Conservation (phyloP, 129 eudicot species). For the Erigeron canadensis region DNA sequence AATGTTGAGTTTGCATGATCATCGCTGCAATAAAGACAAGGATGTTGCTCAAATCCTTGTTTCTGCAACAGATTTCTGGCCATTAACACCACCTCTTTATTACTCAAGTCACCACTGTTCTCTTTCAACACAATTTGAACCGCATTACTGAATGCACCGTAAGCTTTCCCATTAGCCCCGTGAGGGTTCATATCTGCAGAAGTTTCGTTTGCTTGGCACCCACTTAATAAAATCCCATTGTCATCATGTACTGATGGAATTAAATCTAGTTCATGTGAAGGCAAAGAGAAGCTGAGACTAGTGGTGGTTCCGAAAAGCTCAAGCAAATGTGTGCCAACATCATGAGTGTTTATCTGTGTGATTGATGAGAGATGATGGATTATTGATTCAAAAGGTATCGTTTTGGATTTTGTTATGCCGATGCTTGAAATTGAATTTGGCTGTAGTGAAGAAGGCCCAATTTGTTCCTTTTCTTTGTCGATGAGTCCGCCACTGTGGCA, state of each 20-base stretch:
- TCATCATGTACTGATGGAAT: slow-evolving; percentile 45
- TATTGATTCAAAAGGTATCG: slow-evolving; percentile 54
- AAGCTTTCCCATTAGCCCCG: slow-evolving; percentile 46
- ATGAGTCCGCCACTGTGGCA: slow-evolving; percentile 96
- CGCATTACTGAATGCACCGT: slow-evolving; percentile 86
- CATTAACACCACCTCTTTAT: slow-evolving; percentile 55
- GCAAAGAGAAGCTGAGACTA: slow-evolving; percentile 42
- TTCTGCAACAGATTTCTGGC: slow-evolving; percentile 52
- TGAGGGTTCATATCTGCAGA: slow-evolving; percentile 58
- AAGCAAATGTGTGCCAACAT: slow-evolving; percentile 60
- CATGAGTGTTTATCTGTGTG: slow-evolving; percentile 49
- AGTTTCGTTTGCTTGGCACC: slow-evolving; percentile 82
- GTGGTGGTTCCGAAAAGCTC: slow-evolving; percentile 60
- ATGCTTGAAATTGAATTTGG: not conserved
- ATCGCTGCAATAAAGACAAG: slow-evolving; percentile 88
- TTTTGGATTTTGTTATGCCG: slow-evolving; percentile 38
- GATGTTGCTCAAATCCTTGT: slow-evolving; percentile 71
- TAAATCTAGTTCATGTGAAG: slow-evolving; percentile 26
- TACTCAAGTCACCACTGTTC: slow-evolving; percentile 34
- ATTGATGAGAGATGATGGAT: slow-evolving; percentile 44
- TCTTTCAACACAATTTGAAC: slow-evolving; percentile 56
- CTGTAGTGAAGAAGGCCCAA: slow-evolving; percentile 49
- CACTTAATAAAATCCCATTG: slow-evolving; percentile 75
- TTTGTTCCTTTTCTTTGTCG: slow-evolving; percentile 86
- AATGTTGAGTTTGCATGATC: slow-evolving; percentile 62